Evolutionary conservation across 768 basidiomycete species (phyloP), one percentile per base, ranked within the genome.

Genomic region (Tylopilus sp.): DNA sequence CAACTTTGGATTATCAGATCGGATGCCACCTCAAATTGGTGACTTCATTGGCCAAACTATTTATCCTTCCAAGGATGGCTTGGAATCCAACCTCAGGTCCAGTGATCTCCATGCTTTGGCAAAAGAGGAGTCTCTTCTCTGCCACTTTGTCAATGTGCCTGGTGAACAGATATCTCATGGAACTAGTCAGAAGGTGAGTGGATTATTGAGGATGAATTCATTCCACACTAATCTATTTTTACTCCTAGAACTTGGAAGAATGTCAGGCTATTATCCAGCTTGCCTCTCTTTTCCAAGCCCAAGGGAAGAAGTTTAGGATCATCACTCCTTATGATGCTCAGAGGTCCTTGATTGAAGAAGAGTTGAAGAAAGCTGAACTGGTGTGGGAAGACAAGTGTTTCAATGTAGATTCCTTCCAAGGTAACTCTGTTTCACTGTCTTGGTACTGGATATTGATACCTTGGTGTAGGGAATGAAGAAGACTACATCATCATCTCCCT

Each of bases 321-420:
- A 86, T 93, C 46, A 91, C 87, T 10, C 90, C 90, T 0, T 93
- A 93, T 75, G 87, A 87, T 65, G 80, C 75, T 7, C 90, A 93
- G 63, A 75, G 86, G 12, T 75, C 64, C 44, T 46, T 66, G 4
- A 76, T 92, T 64, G 86, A 91, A 66, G 61, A 70, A 6, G 63
- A 63, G 17, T 75, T 93, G 61, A 77, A 82, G 57, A 38, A 51
- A 1, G 67, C 68, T 31, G 75, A 72, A 0, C 67, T 92, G 1
- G 50, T 71, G 3, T 88, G 85, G 85, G 70, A 75, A 30, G 78
- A 91, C 58, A 90, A 74, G 48, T 82, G 81, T 48, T 90, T 86
- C 71, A 88, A 86, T 63, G 81, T 90, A 23, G 88, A 90, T 59
- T 80, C 84, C 1, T 90, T 89, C 58, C 88, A 90, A 81, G 88